Evolutionary conservation across 2,329 filamentous ascomycete genomes (phyloP), one percentile per base, ranked within the genome.

Genomic region (Colletotrichum paranaense): DNA sequence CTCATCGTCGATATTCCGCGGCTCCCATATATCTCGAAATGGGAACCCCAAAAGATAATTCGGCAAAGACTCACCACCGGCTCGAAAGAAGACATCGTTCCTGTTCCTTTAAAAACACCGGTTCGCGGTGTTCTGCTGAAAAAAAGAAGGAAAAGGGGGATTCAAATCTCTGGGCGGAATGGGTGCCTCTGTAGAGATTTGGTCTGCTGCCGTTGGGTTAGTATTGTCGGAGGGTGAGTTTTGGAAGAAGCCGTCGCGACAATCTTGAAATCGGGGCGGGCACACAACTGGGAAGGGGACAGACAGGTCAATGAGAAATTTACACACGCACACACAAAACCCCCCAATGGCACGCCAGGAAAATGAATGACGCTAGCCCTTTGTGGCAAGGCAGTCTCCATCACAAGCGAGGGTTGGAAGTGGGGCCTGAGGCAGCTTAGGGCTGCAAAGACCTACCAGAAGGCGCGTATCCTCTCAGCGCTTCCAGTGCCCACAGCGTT

Each of bases 41-140:
- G 46, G 63, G 58, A 46, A 57, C n/a, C 16, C 16, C 19, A 7
- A 26, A 24, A 66, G 35, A 30, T 53, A 56, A 42, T 38, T 38
- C 24, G 22, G 22, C 26, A 35, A 56, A 22, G 42, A 92, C 91
- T 92, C 87, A 92, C 91, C 88, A 92, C 90, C 85, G 86, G 84
- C 88, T 92, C 91, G 86, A 92, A 92, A 82, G 88, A 89, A 84
- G 90, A 92, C 90, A 92, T 92, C 84, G 87, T 90, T 84, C 82
- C 83, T 76, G 76, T 79, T 80, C 77, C 79, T 83, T 79, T 30
- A 60, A 56, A 69, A 81, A 78, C 80, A 75, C 75, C 73, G 76
- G 75, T 68, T 64, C 69, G 66, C 64, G 68, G 62, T 58, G 68
- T 52, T 53, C 35, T 62, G 42, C 71, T 71, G 73, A 74, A 69